A percentile compares a stretch with the other conserved stretches of the same genome.
Evolutionary conservation across 768 basidiomycete species (phyloP).

Genomic region (Mycena sanguinolenta): DNA sequence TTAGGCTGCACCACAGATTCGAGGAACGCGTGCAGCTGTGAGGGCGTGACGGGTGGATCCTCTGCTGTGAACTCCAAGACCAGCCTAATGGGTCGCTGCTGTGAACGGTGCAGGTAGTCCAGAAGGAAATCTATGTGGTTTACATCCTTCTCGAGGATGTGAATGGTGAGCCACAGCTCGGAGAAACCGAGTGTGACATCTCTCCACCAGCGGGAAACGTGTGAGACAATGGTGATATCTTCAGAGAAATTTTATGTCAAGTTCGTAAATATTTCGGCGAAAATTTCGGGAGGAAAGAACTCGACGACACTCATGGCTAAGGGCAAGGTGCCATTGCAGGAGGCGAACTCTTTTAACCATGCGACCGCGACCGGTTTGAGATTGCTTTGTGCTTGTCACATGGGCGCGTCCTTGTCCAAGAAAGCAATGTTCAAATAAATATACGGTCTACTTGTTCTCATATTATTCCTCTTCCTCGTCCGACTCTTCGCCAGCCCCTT

Average conservation of each 20-base stretch:
- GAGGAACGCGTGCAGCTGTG: slow-evolving; percentile 8
- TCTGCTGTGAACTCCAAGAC: slow-evolving; percentile 1
- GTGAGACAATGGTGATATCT: not conserved
- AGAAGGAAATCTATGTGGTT: slow-evolving; percentile 9
- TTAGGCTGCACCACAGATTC: slow-evolving; percentile 13
- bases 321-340: not conserved
- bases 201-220: slow-evolving; percentile 27
- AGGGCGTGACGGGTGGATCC: not conserved
- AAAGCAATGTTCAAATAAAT: slow-evolving; percentile 1
- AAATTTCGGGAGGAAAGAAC: slow-evolving; percentile 10
- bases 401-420: slow-evolving; percentile 4
- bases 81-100: slow-evolving; percentile 1
- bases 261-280: slow-evolving; percentile 11
- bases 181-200: slow-evolving; percentile 5
- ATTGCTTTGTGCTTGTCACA: slow-evolving; percentile 9
- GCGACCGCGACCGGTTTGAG: not conserved
- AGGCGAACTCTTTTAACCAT: not conserved
- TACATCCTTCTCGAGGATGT: slow-evolving; percentile 1
- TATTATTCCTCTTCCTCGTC: slow-evolving; percentile 3
- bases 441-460: not conserved
- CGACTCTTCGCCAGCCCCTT: not conserved
- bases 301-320: slow-evolving; percentile 16
- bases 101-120: slow-evolving; percentile 9
- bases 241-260: no score
- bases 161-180: slow-evolving; percentile 22